A percentile compares a stretch with the other conserved stretches of the same genome.
These are phyloP conservation scores for Lachancea waltii DNA, from an alignment of 805 yeast genomes.

Conservation along the genomic window DNA sequence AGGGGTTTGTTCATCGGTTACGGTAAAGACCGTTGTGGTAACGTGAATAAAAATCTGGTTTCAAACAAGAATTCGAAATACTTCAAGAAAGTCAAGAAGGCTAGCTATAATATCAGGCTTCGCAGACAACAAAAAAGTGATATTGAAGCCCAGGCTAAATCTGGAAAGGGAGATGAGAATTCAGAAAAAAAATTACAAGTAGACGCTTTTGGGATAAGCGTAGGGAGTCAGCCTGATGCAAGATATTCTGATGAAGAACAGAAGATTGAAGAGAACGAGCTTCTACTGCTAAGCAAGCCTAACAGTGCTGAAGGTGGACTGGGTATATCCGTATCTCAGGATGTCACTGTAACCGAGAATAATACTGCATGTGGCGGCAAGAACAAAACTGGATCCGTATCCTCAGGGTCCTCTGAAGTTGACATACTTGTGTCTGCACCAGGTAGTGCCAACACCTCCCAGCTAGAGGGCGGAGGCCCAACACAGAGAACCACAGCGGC, in stretches of 20 bases:
- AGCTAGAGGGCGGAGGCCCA: not conserved
- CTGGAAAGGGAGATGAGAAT: not conserved
- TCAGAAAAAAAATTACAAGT: slow-evolving; percentile 5
- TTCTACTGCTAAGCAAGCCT: slow-evolving; percentile 13
- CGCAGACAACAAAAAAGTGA: slow-evolving; percentile 5
- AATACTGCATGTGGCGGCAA: not conserved
- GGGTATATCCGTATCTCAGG: slow-evolving; percentile 9
- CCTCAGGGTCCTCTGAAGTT: slow-evolving; percentile 9
- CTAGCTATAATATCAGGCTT: slow-evolving; percentile 8
- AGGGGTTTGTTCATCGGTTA: slow-evolving; percentile 51
- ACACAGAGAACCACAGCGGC: not conserved
- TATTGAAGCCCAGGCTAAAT: not conserved
- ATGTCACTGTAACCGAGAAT: too few relatives aligned
- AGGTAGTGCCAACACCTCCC: not conserved
- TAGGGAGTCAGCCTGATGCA: not conserved
- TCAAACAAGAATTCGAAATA: slow-evolving; percentile 46
- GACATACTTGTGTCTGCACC: slow-evolving; percentile 7
- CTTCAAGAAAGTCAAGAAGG: slow-evolving; percentile 37
- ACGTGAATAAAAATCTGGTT: slow-evolving; percentile 33
- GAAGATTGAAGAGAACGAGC: slow-evolving; percentile 14
- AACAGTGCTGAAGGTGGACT: slow-evolving; percentile 11
- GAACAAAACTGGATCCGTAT: not conserved
- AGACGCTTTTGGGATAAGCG: slow-evolving; percentile 17
- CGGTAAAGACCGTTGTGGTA: slow-evolving; percentile 80
- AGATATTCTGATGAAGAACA: slow-evolving; percentile 12